These are phyloP conservation scores for Coemansia javaensis DNA, from an alignment of 192 early-diverging fungal genomes.

Conservation along the genomic window DNA sequence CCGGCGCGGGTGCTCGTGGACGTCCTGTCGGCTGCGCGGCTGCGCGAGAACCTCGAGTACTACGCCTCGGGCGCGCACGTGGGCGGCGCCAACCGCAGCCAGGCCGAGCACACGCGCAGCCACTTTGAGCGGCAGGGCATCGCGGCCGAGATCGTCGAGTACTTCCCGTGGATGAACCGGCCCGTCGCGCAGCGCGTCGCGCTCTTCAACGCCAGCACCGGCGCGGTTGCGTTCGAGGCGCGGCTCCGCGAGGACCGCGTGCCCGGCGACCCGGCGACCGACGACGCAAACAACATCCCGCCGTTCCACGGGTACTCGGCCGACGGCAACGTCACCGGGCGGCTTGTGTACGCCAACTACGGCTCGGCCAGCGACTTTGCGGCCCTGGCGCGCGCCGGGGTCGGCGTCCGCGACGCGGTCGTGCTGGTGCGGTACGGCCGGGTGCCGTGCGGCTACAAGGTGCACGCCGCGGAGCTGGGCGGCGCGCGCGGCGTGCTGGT, in stretches of 20 bases:
- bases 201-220: constrained; percentile 44
- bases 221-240: constrained; percentile 50
- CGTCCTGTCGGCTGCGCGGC: constrained; percentile 32
- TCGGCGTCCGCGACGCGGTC: constrained; percentile 47
- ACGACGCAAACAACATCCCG: constrained; percentile 52
- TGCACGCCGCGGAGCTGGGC: constrained; percentile 49
- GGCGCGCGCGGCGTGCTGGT: constrained; percentile 57
- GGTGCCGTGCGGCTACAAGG: constrained; percentile 53
- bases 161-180: constrained; percentile 55
- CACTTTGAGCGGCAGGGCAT: constrained; percentile 49
- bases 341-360: constrained; percentile 62
- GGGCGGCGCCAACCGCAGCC: constrained; percentile 51
- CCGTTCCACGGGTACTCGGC: constrained; percentile 61
- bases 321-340: constrained; percentile 57
- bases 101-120: constrained; percentile 52
- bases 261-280: constrained; percentile 56
- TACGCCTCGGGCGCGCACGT: constrained; percentile 55
- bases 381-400: constrained; percentile 27
- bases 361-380: constrained; percentile 55
- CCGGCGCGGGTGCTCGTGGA: constrained; percentile 34
- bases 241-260: constrained; percentile 53
- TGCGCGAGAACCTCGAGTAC: constrained; percentile 46
- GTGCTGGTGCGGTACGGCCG: constrained; percentile 57
- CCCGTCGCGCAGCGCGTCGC: constrained; percentile 50
- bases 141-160: constrained; percentile 53